phyloP scores from a whole-genome alignment of 768 basidiomycete species.

The Clathrus columnatus region DNA sequence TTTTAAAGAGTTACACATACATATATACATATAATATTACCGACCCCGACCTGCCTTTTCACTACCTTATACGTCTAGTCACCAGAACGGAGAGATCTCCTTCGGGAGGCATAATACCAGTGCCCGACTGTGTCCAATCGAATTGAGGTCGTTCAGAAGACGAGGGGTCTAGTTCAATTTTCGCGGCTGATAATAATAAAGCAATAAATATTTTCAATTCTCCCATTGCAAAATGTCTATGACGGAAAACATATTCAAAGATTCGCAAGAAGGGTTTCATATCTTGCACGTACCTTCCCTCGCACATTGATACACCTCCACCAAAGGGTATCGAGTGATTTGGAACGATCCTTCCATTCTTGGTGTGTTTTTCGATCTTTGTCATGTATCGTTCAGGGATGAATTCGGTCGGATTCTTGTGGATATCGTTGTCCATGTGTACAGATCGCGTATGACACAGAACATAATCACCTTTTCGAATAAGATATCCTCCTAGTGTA shows the following conservation, averaged over 20 bases:
- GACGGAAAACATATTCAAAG: neutral
- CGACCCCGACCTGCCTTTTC: too few species aligned
- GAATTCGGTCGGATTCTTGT: slow-evolving; percentile 7
- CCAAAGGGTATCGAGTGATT: slow-evolving; percentile 21
- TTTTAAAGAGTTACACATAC: too few species aligned
- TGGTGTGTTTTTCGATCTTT: slow-evolving; percentile 5
- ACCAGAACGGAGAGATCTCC: slow-evolving; percentile 1
- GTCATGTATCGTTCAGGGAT: slow-evolving; percentile 12
- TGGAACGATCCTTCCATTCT: slow-evolving; percentile 13
- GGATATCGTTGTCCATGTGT: slow-evolving; percentile 17
- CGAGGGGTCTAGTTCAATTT: slow-evolving; percentile 12
- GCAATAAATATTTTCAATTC: slow-evolving; percentile 17
- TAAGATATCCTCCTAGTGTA: slow-evolving; percentile 12
- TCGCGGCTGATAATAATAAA: slow-evolving; percentile 13
- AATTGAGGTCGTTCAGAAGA: slow-evolving; percentile 11
- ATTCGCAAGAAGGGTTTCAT: neutral
- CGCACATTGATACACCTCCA: slow-evolving; percentile 22
- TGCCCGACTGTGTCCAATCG: slow-evolving; percentile 9
- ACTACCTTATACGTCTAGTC: neutral
- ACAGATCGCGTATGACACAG: slow-evolving; percentile 14
- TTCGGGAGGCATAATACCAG: slow-evolving; percentile 12
- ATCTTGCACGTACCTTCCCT: slow-evolving; percentile 17
- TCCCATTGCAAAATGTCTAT: slow-evolving; percentile 17
- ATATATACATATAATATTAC: too few species aligned
- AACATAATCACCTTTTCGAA: slow-evolving; percentile 17